phyloP scores from a whole-genome alignment of 768 basidiomycete species.

The Russula virescens region DNA sequence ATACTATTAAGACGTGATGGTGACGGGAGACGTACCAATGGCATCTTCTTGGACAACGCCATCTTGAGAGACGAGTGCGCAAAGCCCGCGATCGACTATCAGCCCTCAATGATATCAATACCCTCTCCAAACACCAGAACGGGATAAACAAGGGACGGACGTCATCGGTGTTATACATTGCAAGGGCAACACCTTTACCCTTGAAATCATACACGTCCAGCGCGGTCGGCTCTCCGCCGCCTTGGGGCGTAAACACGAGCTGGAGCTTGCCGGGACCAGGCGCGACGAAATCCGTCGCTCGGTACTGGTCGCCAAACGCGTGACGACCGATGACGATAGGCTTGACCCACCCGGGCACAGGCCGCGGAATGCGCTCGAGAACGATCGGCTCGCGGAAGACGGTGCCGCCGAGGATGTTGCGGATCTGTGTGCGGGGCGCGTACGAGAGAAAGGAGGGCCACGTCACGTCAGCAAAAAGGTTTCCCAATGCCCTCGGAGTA shows the following conservation, averaged over 20 bases:
- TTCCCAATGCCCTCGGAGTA: too few relatives aligned
- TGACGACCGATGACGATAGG: conserved; percentile 70
- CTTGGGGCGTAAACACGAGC: conserved; percentile 79
- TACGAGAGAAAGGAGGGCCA: neutral
- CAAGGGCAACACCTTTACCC: conserved; percentile 86
- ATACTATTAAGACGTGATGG: neutral
- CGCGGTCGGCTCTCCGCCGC: conserved; percentile 59
- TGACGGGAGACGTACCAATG: conserved; percentile 41
- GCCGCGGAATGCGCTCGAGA: conserved; percentile 82
- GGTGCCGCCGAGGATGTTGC: conserved; percentile 96
- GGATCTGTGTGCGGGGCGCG: conserved; percentile 48
- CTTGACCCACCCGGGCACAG: conserved; percentile 94
- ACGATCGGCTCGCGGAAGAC: conserved; percentile 99
- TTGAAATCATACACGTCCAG: conserved; percentile 93
- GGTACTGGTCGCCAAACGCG: conserved; percentile 97
- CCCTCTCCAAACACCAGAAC: neutral
- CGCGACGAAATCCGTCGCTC: conserved; percentile 87
- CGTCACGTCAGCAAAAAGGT: conserved; percentile 8
- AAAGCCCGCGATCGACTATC: conserved; percentile 85
- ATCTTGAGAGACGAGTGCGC: conserved; percentile 99
- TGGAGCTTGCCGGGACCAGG: conserved; percentile 93
- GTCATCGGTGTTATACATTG: conserved; percentile 99
- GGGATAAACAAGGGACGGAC: conserved; percentile 34
- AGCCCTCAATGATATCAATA: neutral
- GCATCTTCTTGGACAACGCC: conserved; percentile 75